phyloP scores from a whole-genome alignment of 83 land plant genomes.

The Picea abies region DNA sequence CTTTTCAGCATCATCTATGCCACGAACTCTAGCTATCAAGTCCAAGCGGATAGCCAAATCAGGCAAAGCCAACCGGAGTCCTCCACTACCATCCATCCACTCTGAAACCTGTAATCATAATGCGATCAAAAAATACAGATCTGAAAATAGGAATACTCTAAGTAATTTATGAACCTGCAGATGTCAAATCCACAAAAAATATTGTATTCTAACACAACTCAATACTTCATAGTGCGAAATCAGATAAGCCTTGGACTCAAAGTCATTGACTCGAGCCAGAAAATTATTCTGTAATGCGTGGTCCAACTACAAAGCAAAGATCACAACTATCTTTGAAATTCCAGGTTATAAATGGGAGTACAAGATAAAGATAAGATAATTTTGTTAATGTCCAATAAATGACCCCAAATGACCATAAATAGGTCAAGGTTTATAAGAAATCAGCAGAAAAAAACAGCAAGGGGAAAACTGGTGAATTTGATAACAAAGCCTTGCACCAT shows the following conservation, averaged over 20 bases:
- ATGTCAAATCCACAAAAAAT: not conserved
- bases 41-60: slow-evolving; percentile 74
- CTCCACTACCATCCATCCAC: slow-evolving; percentile 40
- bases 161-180: not conserved
- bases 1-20: slow-evolving; percentile 56
- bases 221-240: not conserved
- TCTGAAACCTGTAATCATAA: slow-evolving; percentile 53
- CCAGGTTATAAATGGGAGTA: not conserved
- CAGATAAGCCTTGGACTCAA: not conserved
- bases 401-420: too few relatives aligned
- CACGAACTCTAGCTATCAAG: slow-evolving; percentile 56
- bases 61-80: slow-evolving; percentile 40
- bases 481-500: not conserved
- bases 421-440: not conserved
- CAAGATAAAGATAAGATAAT: not conserved
- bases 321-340: not conserved
- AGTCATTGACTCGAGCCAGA: not conserved
- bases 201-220: not conserved
- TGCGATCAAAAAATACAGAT: not conserved
- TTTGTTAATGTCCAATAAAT: too few relatives aligned
- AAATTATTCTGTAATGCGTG: not conserved
- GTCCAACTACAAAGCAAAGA: not conserved
- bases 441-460: not conserved
- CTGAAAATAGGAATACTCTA: not conserved
- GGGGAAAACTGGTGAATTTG: not conserved